phyloP scores from a whole-genome alignment of 73 alveolate genomes.

The Paramecium sexaurelia region DNA sequence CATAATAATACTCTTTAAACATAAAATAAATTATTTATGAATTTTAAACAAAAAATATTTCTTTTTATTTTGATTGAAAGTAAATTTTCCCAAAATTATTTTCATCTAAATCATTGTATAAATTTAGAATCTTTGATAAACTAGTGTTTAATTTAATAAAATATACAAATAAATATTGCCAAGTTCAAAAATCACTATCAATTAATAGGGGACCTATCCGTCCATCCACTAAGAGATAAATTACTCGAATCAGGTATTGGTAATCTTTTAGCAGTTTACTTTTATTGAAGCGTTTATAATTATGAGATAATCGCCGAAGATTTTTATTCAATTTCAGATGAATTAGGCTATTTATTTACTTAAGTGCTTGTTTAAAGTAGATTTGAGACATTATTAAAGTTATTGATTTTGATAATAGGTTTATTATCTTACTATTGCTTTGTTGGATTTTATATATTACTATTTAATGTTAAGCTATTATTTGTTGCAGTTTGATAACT shows the following conservation, averaged over 20 bases:
- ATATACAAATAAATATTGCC: too few species aligned
- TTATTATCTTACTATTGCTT: background rate
- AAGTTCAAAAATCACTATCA: background rate
- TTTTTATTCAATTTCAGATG: background rate
- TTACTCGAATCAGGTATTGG: slow-evolving; percentile 32
- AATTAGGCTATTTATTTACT: background rate
- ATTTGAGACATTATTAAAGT: background rate
- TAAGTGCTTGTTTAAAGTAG: background rate
- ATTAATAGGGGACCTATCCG: background rate
- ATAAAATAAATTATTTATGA: background rate
- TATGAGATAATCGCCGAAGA: background rate
- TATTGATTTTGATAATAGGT: background rate
- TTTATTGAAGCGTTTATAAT: background rate
- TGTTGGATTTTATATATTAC: background rate
- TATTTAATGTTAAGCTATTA: background rate
- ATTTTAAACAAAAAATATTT: too few species aligned
- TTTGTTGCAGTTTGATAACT: slow-evolving; percentile 1
- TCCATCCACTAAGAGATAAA: slow-evolving; percentile 30
- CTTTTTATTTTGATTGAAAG: too few species aligned
- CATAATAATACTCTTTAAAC: background rate
- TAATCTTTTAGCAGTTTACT: background rate
- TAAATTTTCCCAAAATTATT: too few species aligned
- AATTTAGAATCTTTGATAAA: too few species aligned
- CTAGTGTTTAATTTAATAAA: too few species aligned
- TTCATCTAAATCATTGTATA: too few species aligned